These are phyloP conservation scores for Farysia itapuensis DNA, from an alignment of 1,284 basidiomycete genomes.

Conservation along the genomic window DNA sequence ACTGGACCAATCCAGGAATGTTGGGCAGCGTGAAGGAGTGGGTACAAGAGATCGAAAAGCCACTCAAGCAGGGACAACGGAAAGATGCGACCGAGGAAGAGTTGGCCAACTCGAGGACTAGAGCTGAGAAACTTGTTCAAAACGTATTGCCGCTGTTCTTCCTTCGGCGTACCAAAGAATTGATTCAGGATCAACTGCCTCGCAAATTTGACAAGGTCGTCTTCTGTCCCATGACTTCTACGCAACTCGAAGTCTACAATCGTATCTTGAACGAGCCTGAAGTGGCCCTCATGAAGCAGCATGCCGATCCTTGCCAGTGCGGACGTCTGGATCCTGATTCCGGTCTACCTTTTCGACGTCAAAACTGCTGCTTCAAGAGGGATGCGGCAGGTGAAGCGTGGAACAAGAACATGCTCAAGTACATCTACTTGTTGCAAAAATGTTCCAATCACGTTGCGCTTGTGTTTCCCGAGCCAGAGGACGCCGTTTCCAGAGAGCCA, in stretches of 20 bases:
- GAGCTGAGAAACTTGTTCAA: conserved; percentile 64
- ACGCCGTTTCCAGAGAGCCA: conserved; percentile 12
- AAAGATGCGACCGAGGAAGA: conserved; percentile 68
- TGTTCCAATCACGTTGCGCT: conserved; percentile 80
- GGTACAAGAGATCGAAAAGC: conserved; percentile 27
- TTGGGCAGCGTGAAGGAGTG: conserved; percentile 27
- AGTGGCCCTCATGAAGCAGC: conserved; percentile 70
- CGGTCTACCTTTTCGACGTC: conserved; percentile 33
- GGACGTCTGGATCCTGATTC: conserved; percentile 62
- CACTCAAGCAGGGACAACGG: conserved; percentile 70
- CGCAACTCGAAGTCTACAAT: conserved; percentile 73
- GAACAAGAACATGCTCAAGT: conserved; percentile 65
- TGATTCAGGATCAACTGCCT: conserved; percentile 78
- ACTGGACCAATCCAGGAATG: conserved; percentile 40
- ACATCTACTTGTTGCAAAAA: conserved; percentile 76
- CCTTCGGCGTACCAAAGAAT: conserved; percentile 76
- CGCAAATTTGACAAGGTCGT: conserved; percentile 81
- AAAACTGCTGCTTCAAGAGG: conserved; percentile 63
- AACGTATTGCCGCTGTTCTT: conserved; percentile 75
- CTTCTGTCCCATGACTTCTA: conserved; percentile 75
- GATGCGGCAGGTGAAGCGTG: conserved; percentile 66
- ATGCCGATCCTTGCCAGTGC: conserved; percentile 74
- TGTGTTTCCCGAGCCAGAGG: conserved; percentile 70
- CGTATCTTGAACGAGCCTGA: conserved; percentile 68
- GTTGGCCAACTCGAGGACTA: conserved; percentile 63